Evolutionary conservation across 345 rosid genomes (phyloP), one percentile per base, ranked within the genome.

Genomic region (Lagerstroemia speciosa): DNA sequence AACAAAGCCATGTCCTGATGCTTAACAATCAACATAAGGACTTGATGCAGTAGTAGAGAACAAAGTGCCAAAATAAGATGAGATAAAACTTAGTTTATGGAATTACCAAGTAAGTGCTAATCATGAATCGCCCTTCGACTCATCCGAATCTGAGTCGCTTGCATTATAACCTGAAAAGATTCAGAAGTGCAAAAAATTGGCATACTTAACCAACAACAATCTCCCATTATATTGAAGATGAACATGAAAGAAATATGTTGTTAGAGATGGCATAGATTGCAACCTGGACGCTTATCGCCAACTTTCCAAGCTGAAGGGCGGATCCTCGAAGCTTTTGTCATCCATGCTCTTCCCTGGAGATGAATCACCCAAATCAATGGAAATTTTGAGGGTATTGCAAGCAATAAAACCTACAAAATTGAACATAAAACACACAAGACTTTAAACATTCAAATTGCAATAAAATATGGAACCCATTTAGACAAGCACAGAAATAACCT

Each of bases 81-180:
- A 11, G 20, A 30, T 14, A 29, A 27, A 58, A 6, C 33, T 58
- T 41, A 16, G 2, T 27, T 58, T 33, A 29, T 58, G 63, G 63
- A 16, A 58, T 26, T 58, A 58, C 63, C 63, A 58, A 27, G 24
- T 52, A 52, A 69, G 61, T 16, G 53, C 69, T 12, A 26, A 73
- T 79, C 74, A 78, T 72, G 93, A 82, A 64, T 75, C 83, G 38
- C 57, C 80, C 66, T 83, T 76, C 70, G 83, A 34, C 64, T 86
- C 94, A 73, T 83, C 97, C 0, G 98, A 92, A 80, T 92, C 98
- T 0, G 98, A 91, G 81, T 93, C 98, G 71, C 96, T 89, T 5
- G 97, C 96, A 75, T 89, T 89, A 72, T 93, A 93, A 71, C 98
- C 98, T 89, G 77, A 55, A 71, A 41, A 68, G 66, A 48, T 52